Conservation (phyloP, 257 asterid species). For the Gynochthodes officinalis region DNA sequence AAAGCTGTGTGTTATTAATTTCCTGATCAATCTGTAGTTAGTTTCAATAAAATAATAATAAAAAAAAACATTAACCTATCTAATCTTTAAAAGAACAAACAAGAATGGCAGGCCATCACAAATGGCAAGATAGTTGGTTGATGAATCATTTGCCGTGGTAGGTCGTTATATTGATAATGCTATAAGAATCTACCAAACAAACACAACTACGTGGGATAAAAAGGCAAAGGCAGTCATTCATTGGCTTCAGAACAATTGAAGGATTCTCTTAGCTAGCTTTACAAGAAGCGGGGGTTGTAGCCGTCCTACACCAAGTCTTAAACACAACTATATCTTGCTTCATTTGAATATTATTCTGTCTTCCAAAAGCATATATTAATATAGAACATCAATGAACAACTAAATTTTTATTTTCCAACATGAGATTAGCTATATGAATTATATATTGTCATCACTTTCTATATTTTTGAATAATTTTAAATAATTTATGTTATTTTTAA, state of each 20-base stretch:
- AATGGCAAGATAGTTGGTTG: background rate
- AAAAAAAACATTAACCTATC: background rate
- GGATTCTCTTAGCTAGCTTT: background rate
- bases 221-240: background rate
- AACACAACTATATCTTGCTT: no score
- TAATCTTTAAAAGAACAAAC: background rate
- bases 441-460: no score
- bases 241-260: background rate
- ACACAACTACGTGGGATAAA: background rate
- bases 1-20: background rate
- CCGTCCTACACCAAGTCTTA: no score
- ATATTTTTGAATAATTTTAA: no score
- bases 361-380: no score
- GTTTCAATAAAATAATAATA: slow-evolving; percentile 1
- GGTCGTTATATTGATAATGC: background rate
- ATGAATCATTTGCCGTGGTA: background rate
- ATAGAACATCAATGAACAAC: no score
- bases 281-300: no score
- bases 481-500: no score
- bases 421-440: no score
- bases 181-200: background rate
- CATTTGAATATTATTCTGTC: no score
- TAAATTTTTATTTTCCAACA: no score
- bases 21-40: background rate
- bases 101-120: background rate